These are phyloP conservation scores for Bonnemaisonia californica DNA, from an alignment of 31 red algal genomes.

Conservation along the genomic window DNA sequence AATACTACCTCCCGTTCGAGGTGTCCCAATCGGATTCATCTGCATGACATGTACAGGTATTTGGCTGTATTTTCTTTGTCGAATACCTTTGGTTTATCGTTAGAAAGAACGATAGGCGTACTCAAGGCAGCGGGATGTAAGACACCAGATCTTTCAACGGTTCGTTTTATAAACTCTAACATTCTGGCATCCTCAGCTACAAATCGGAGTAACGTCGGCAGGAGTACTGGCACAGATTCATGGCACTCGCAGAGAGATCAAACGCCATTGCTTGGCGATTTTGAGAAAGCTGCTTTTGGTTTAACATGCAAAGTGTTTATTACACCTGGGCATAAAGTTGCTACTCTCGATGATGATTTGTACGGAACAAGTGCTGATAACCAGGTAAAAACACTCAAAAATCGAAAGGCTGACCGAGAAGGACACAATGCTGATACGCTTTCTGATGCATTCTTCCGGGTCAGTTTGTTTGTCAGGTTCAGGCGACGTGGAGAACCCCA, in stretches of 20 bases:
- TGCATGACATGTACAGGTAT: neutral
- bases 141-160: neutral
- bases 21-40: neutral
- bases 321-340: neutral
- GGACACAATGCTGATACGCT: slow-evolving; percentile 25
- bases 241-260: slow-evolving; percentile 17
- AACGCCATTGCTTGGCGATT: neutral
- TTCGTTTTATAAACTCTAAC: neutral
- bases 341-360: slow-evolving; percentile 33
- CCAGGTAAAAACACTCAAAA: slow-evolving; percentile 26
- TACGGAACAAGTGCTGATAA: slow-evolving; percentile 37
- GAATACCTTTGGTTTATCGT: neutral
- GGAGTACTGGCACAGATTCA: neutral
- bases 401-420: slow-evolving; percentile 24
- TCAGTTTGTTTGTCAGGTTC: slow-evolving; percentile 18
- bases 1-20: neutral
- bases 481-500: slow-evolving; percentile 13
- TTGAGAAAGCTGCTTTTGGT: slow-evolving; percentile 15
- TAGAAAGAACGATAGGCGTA: neutral
- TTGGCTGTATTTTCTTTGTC: slow-evolving; percentile 1
- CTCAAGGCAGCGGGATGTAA: neutral
- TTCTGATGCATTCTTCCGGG: slow-evolving; percentile 28
- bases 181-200: slow-evolving; percentile 21
- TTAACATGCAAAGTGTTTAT: slow-evolving; percentile 33
- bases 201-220: neutral